Evolutionary conservation across 257 asterid species (phyloP), one percentile per base, ranked within the genome.

Genomic region (Cordia subcordata): DNA sequence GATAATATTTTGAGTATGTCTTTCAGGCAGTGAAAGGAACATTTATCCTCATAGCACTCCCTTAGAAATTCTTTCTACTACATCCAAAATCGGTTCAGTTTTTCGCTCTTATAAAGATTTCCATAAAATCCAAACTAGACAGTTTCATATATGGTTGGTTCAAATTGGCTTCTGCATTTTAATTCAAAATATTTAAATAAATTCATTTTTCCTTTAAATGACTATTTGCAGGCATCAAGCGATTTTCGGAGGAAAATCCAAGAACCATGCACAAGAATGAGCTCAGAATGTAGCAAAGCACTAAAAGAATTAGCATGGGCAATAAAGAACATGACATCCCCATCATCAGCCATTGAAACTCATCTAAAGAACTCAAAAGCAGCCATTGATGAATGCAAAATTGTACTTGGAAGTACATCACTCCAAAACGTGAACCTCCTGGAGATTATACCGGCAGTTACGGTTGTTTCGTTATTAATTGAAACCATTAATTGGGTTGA

Each of bases 251-350:
- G 14, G 8, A 65, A 5, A 49, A 73, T 89, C 62, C 76, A 66
- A 55, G 53, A 65, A 44, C 49, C 75, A 20, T 79, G 89, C 80
- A 45, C 37, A 5, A 66, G 40, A 35, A 73, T 89, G 75, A 66
- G 94, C 81, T 60, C 53, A 1, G 95, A 82, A 21, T 74, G 79
- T 0, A 76, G 88, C 55, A 74, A 75, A 42, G 81, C 70, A 0
- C 39, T 89, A 9, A 76, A 23, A 5, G 86, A 84, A 52, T 12
- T 84, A 11, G 70, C 90, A 4, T 9, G 55, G 0, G 50, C 92
- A 22, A 79, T 86, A 1, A 86, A 55, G 61, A 75, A 58, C 8
- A 77, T 67, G 78, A 60, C 63, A 23, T 61, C 40, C 6, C 86
- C 82, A 5, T 37, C 84, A 1, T 38, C 72, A 0, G 19, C 71